phyloP scores from a whole-genome alignment of 2,329 filamentous ascomycete species.

The Aciculosporium take region DNA sequence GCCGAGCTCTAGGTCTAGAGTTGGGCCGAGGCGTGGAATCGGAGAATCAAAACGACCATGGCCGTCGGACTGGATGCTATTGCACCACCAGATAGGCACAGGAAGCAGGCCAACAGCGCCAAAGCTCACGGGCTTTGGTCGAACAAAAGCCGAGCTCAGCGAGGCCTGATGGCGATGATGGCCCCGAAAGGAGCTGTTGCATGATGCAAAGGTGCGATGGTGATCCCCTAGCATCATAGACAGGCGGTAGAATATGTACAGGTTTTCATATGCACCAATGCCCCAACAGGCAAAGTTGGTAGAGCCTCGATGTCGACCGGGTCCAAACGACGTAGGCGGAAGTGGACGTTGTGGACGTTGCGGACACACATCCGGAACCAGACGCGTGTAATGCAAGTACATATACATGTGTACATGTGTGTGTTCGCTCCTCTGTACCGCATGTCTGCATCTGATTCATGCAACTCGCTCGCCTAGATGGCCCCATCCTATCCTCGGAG shows the following conservation, averaged over 20 bases:
- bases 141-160: not conserved
- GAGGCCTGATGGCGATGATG: not conserved
- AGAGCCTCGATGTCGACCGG: conserved; percentile 1
- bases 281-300: conserved; percentile 1
- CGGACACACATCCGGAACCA: not conserved
- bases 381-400: not conserved
- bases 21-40: not conserved
- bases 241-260: not conserved
- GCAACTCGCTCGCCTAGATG: conserved; percentile 4
- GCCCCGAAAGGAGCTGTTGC: conserved; percentile 2
- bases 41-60: conserved; percentile 4
- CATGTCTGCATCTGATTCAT: not conserved
- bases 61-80: not conserved
- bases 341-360: conserved; percentile 3
- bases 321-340: not conserved
- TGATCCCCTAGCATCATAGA: conserved; percentile 5
- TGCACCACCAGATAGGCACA: not conserved
- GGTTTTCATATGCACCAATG: not conserved
- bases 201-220: conserved; percentile 5
- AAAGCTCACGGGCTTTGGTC: not conserved
- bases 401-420: too few species aligned
- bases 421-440: too few species aligned
- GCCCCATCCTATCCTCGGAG: conserved; percentile 3
- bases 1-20: not conserved
- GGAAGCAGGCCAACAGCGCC: not conserved